Evolutionary conservation across 2,329 filamentous ascomycete genomes (phyloP), one percentile per base, ranked within the genome.

Genomic region (Cercospora janseana): DNA sequence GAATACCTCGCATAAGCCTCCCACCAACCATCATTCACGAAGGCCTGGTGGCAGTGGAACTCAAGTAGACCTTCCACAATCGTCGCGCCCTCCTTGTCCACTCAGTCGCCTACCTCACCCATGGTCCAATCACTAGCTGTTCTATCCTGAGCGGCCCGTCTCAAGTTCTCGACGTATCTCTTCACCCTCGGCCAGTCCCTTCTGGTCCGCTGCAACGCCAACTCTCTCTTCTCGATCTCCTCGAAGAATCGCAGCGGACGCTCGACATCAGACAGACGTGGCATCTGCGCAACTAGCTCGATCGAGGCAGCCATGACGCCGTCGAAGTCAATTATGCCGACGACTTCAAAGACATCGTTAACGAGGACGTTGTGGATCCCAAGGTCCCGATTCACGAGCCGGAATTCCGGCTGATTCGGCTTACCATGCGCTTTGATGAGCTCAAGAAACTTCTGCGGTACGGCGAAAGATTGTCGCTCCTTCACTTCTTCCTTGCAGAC

Each of bases 301-400:
- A 45, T 34, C 0, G 51, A 41, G 6, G 51, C 51, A 1, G 35
- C 32, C 28, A 54, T 50, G 18, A 46, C 34, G 21, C 35, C 28
- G 16, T 46, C 41, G 26, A 54, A 20, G 31, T 46, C 51, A 10
- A 54, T 50, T 7, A 54, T n/a, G 12, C 34, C 51, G 5, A 54
- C 24, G 28, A 54, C 46, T 9, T 54, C 27, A 35, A 54, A 46
- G 3, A 41, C 20, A n/a, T 50, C 23, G 35, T 54, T 27, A 20
- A 54, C 51, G 12, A 54, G 42, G 3, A 54, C 46, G 21, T 54
- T 54, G 41, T 50, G 46, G 10, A 27, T 24, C 5, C 51, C 28
- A 7, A 54, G 43, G 21, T 54, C 46, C 2, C 51, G 46, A 23
- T 46, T 42, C 2, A 41, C 42, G 1, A 50, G 40, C 7, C n/a